Evolutionary conservation across 2,329 filamentous ascomycete genomes (phyloP), one percentile per base, ranked within the genome.

Genomic region (Ambrosiella xylebori): DNA sequence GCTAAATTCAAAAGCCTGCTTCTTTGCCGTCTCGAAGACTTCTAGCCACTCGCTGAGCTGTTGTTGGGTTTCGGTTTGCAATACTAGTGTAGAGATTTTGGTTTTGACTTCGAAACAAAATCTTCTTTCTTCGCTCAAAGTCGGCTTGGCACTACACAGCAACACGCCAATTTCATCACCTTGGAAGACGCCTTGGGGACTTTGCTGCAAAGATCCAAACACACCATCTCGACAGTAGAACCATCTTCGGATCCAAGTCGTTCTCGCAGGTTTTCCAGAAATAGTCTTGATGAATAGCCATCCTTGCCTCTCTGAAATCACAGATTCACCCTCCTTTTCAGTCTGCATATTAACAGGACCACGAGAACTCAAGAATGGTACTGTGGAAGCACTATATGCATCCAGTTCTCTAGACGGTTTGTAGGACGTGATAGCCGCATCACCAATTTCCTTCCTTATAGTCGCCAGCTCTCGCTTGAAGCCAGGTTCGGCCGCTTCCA

Each of bases 21-120:
- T 88, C 71, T 98, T 98, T 57, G 91, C 90, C 13, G 90, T 81
- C 64, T 98, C 91, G 64, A 98, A 96, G 0, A 91, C 84, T 63
- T 87, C 82, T 58, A 98, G 82, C 93, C 93, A 98, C 65, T 95
- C 87, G 60, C 86, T 89, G n/a, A 98, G 78, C 67, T 97, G 88
- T 54, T 74, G 75, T 68, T 98, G 93, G 0, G 88, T 95, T 68
- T 98, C 93, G 3, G 91, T 87, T 71, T 98, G 93, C 2, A 98
- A 75, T 60, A 96, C 74, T 62, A 95, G 82, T 54, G 84, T 93
- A 62, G 86, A 86, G 65, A 88, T 95, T 70, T 96, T 98, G 1
- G 93, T 98, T 74, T 97, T 98, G 65, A 98, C 86, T 70, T 98
- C 93, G 65, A 98, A 96, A 68, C 93, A 97, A 70, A 97, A 98